A percentile compares a stretch with the other conserved stretches of the same genome.
Conservation (phyloP, 169 alveolate species). For the Eimeria nieschulzi region DNA sequence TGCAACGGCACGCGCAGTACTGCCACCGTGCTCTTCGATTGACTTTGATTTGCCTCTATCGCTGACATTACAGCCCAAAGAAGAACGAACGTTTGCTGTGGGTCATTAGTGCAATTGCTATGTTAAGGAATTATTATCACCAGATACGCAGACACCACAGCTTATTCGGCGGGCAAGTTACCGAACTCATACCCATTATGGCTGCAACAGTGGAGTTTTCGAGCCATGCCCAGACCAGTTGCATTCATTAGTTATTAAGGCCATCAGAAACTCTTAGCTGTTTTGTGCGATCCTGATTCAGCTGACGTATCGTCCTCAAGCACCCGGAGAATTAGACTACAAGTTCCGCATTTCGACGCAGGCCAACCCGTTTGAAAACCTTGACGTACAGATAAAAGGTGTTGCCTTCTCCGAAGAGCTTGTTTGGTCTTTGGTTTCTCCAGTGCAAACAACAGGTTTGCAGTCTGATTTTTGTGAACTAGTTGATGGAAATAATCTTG, state of each 20-base stretch:
- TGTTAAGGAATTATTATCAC: too few relatives aligned
- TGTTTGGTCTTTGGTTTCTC: constrained; percentile 37
- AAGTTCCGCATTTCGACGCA: constrained; percentile 72
- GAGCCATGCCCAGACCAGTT: too few relatives aligned
- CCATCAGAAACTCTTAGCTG: neutral
- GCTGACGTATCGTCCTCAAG: constrained; percentile 54
- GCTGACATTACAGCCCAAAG: constrained; percentile 70
- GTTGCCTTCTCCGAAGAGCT: constrained; percentile 47
- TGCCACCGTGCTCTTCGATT: constrained; percentile 35
- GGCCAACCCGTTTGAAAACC: constrained; percentile 79
- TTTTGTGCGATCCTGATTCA: constrained; percentile 1
- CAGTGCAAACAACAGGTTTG: neutral
- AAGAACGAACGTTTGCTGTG: constrained; percentile 68
- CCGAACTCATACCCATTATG: too few relatives aligned
- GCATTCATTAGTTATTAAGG: too few relatives aligned
- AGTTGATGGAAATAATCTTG: constrained; percentile 39
- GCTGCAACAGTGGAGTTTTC: too few relatives aligned
- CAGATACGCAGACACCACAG: too few relatives aligned
- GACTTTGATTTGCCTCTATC: constrained; percentile 73
- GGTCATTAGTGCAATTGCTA: neutral
- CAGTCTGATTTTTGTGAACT: constrained; percentile 6
- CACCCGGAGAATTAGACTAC: constrained; percentile 68
- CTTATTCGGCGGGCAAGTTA: too few relatives aligned
- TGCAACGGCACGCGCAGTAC: constrained; percentile 80
- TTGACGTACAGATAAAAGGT: constrained; percentile 26